Percentiles rank a stretch among this genome's conserved stretches.
These are phyloP conservation scores for Aureobasidium sp. DNA, from an alignment of 2,329 filamentous ascomycete genomes.

Conservation along the genomic window DNA sequence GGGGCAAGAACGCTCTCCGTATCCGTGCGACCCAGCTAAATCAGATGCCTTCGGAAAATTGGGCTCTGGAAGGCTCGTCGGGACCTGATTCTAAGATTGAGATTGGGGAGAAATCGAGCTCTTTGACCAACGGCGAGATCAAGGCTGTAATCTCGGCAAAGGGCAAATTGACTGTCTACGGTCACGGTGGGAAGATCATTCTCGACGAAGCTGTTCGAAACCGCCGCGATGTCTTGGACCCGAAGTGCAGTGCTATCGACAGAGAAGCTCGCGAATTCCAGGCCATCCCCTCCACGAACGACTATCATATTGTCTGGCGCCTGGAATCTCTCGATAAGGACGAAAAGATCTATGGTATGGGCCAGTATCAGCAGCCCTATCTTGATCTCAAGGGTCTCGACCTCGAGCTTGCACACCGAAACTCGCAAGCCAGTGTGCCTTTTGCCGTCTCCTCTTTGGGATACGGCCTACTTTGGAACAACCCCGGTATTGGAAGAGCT, in stretches of 20 bases:
- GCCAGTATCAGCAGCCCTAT: constrained; percentile 71
- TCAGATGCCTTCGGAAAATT: constrained; percentile 43
- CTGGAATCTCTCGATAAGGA: constrained; percentile 61
- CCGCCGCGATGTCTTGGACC: constrained; percentile 57
- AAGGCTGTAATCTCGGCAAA: constrained; percentile 50
- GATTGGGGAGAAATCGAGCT: constrained; percentile 37
- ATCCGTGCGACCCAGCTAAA: constrained; percentile 50
- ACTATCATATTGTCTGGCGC: constrained; percentile 65
- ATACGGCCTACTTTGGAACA: constrained; percentile 74
- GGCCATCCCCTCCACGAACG: constrained; percentile 52
- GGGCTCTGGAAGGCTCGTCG: constrained; percentile 40
- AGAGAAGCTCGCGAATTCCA: constrained; percentile 66
- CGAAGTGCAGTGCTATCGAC: constrained; percentile 64
- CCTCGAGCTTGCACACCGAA: constrained; percentile 70
- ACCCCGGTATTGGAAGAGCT: constrained; percentile 66
- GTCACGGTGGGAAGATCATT: constrained; percentile 46
- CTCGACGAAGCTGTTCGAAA: constrained; percentile 62
- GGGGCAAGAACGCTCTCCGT: constrained; percentile 55
- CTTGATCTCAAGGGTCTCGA: constrained; percentile 71
- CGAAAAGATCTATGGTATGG: constrained; percentile 75
- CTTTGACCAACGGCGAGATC: constrained; percentile 56
- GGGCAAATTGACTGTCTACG: constrained; percentile 58
- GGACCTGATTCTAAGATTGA: constrained; percentile 26
- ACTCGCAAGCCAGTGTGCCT: constrained; percentile 71
- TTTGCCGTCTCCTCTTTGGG: constrained; percentile 67